These are phyloP conservation scores for Leccinum broughii DNA, from an alignment of 768 basidiomycete genomes.

Conservation along the genomic window DNA sequence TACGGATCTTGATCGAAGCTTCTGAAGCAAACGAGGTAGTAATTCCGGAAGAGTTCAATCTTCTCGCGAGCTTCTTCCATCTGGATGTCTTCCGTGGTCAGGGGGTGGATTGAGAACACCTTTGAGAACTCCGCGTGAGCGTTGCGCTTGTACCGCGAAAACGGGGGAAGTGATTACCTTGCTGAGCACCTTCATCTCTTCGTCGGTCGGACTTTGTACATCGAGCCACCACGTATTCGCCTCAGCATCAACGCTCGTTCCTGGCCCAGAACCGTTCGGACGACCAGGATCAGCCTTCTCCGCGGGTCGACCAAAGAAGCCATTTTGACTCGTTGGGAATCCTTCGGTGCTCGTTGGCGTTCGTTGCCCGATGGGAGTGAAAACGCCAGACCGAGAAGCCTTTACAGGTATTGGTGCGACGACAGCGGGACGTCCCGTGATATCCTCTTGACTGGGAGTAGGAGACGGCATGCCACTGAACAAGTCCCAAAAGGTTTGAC, in stretches of 20 bases:
- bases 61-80: constrained; percentile 99
- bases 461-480: constrained; percentile 56
- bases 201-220: constrained; percentile 89
- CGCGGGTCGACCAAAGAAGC: constrained; percentile 19
- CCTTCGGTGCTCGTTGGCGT: constrained; percentile 11
- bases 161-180: constrained; percentile 52
- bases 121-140: constrained; percentile 32
- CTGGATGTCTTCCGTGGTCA: constrained; percentile 98
- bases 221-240: constrained; percentile 97
- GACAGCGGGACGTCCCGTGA: background rate
- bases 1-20: constrained; percentile 99
- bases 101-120: constrained; percentile 96
- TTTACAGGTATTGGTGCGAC: constrained; percentile 13
- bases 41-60: constrained; percentile 98
- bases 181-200: constrained; percentile 96
- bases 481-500: constrained; percentile 89
- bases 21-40: constrained; percentile 98
- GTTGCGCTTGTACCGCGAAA: background rate
- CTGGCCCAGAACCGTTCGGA: constrained; percentile 27
- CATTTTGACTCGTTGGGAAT: constrained; percentile 4
- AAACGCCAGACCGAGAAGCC: constrained; percentile 1
- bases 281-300: constrained; percentile 21
- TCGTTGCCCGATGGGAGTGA: constrained; percentile 12
- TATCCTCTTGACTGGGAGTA: constrained; percentile 9
- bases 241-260: constrained; percentile 48